These are phyloP conservation scores for Colletotrichum tropicicola DNA, from an alignment of 2,329 filamentous ascomycete species.

Conservation along the genomic window DNA sequence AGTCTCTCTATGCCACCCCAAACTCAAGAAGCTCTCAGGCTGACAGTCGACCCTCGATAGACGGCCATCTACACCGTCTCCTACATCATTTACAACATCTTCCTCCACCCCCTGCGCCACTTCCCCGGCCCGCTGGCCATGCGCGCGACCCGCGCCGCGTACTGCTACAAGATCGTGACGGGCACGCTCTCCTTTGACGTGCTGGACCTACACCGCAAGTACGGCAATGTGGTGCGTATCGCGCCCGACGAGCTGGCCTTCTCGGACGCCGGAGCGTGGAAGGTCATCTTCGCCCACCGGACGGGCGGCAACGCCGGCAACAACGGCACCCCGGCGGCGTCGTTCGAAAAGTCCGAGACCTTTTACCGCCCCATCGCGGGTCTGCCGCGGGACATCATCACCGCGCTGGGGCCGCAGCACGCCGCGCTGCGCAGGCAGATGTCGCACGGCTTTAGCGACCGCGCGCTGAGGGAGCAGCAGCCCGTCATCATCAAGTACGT, in stretches of 20 bases:
- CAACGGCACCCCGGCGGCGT: neutral
- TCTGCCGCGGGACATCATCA: slow-evolving; percentile 31
- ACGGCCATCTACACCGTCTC: neutral
- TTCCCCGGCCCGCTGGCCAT: slow-evolving; percentile 40
- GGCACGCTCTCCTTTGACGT: slow-evolving; percentile 15
- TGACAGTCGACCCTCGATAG: neutral
- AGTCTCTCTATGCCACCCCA: no score
- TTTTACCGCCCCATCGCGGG: slow-evolving; percentile 15
- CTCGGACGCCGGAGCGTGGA: slow-evolving; percentile 44
- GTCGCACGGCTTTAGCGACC: slow-evolving; percentile 35
- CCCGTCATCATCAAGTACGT: slow-evolving; percentile 46
- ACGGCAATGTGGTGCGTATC: slow-evolving; percentile 56
- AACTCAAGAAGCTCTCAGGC: no score
- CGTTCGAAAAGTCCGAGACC: slow-evolving; percentile 16
- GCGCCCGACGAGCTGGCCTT: slow-evolving; percentile 57
- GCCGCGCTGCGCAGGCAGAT: slow-evolving; percentile 26
- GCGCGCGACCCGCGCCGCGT: slow-evolving; percentile 5
- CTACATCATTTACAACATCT: slow-evolving; percentile 40
- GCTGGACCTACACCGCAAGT: slow-evolving; percentile 40
- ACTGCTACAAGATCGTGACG: neutral
- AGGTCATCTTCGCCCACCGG: slow-evolving; percentile 49
- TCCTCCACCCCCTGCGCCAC: slow-evolving; percentile 42
- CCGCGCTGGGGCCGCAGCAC: slow-evolving; percentile 7
- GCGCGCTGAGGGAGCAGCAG: slow-evolving; percentile 35
- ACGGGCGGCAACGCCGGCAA: neutral